Percentiles rank a stretch among this genome's conserved stretches.
phyloP scores from a whole-genome alignment of 2,329 filamentous ascomycete genomes.

The Leptographium lundbergii region DNA sequence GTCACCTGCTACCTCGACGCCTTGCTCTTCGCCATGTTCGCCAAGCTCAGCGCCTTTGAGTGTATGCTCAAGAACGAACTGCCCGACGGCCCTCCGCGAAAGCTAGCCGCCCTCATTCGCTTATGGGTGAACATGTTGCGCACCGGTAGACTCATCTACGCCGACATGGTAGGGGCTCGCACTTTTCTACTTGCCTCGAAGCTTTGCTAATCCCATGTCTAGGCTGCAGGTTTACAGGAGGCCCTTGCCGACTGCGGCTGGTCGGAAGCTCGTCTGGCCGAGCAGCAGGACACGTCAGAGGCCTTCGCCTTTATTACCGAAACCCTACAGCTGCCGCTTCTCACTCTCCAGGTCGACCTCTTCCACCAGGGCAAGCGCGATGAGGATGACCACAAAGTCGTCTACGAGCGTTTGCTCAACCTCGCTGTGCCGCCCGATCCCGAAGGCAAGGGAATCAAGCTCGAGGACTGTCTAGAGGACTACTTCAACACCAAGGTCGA shows the following conservation, averaged over 20 bases:
- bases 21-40: slow-evolving; percentile 91
- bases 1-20: slow-evolving; percentile 95
- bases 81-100: slow-evolving; percentile 56
- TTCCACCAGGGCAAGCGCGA: slow-evolving; percentile 77
- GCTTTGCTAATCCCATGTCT: neutral
- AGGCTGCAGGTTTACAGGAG: slow-evolving; percentile 48
- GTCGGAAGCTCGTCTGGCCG: slow-evolving; percentile 62
- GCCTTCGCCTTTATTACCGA: slow-evolving; percentile 93
- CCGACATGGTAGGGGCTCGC: slow-evolving; percentile 54
- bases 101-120: slow-evolving; percentile 64
- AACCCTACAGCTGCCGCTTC: slow-evolving; percentile 70
- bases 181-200: neutral
- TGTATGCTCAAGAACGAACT: slow-evolving; percentile 79
- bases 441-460: slow-evolving; percentile 56
- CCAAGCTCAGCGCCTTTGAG: slow-evolving; percentile 79
- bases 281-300: slow-evolving; percentile 91
- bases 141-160: slow-evolving; percentile 71
- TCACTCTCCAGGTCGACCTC: slow-evolving; percentile 87
- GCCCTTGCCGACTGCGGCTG: slow-evolving; percentile 77
- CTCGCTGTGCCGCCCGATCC: slow-evolving; percentile 74
- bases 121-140: slow-evolving; percentile 91
- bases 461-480: slow-evolving; percentile 84
- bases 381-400: slow-evolving; percentile 83
- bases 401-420: slow-evolving; percentile 83
- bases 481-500: slow-evolving; percentile 95